Evolutionary conservation across 306 rosid species (phyloP).

Genomic region (Arachis stenosperma): DNA sequence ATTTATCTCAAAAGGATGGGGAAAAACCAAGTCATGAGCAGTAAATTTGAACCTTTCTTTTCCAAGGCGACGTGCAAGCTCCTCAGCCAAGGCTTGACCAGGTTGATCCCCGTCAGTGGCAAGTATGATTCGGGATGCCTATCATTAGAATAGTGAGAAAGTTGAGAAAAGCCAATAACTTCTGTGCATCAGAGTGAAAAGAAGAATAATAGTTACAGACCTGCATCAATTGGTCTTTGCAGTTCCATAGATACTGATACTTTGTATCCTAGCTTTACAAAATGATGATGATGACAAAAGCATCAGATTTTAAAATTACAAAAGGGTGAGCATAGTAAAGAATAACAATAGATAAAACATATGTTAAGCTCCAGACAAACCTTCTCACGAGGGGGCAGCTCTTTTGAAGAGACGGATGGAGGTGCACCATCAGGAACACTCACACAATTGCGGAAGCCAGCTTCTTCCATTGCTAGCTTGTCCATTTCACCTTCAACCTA

Average conservation of each 20-base stretch:
- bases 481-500: constrained; percentile 99
- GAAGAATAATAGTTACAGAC: constrained; percentile 47
- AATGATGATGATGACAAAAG: constrained; percentile 54
- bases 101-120: constrained; percentile 97
- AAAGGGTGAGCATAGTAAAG: constrained; percentile 15
- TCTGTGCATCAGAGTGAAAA: constrained; percentile 30
- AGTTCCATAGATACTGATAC: constrained; percentile 96
- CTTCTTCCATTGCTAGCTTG: constrained; percentile 99
- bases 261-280: constrained; percentile 88
- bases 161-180: constrained; percentile 15
- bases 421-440: constrained; percentile 99
- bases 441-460: constrained; percentile 86
- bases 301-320: constrained; percentile 51
- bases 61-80: constrained; percentile 98
- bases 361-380: constrained; percentile 49
- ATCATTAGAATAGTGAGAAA: constrained; percentile 35
- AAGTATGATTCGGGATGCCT: constrained; percentile 90
- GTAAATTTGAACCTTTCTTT: constrained; percentile 69
- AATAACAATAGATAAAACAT: constrained; percentile 2
- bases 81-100: constrained; percentile 99
- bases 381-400: constrained; percentile 72
- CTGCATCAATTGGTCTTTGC: constrained; percentile 75
- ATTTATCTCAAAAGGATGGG: no score
- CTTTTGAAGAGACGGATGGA: constrained; percentile 63
- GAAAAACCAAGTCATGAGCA: constrained; percentile 17